These are phyloP conservation scores for Blumeria hordei DNA, from an alignment of 2,329 filamentous ascomycete genomes.

Conservation along the genomic window DNA sequence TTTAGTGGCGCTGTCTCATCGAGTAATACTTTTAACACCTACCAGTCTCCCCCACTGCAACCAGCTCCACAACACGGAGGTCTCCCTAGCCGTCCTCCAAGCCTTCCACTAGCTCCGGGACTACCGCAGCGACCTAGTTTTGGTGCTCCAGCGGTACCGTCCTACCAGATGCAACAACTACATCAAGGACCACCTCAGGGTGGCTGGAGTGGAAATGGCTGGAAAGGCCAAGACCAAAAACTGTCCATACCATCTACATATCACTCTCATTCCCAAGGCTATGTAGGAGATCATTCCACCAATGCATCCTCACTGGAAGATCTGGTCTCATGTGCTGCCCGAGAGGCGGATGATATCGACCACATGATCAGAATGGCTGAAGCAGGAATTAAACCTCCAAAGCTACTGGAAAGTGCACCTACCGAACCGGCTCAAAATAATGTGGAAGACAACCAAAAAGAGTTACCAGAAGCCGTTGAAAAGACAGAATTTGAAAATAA, in stretches of 20 bases:
- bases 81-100: conserved; percentile 25
- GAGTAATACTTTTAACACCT: conserved; percentile 18
- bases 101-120: conserved; percentile 28
- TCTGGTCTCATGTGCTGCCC: conserved; percentile 20
- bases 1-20: conserved; percentile 19
- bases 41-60: conserved; percentile 18
- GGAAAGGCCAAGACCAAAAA: conserved; percentile 16
- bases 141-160: conserved; percentile 23
- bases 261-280: conserved; percentile 15
- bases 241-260: conserved; percentile 17
- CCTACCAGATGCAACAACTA: conserved; percentile 27
- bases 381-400: conserved; percentile 28
- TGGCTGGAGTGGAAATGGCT: conserved; percentile 16
- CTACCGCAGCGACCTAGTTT: conserved; percentile 36
- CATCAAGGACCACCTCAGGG: conserved; percentile 23
- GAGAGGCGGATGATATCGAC: conserved; percentile 36
- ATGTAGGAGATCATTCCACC: conserved; percentile 14
- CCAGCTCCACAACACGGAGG: conserved; percentile 17
- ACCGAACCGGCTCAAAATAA: conserved; percentile 18
- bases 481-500: conserved; percentile 8
- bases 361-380: conserved; percentile 40
- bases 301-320: conserved; percentile 24
- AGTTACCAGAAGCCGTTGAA: conserved; percentile 9
- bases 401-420: conserved; percentile 19
- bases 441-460: conserved; percentile 17